A percentile compares a stretch with the other conserved stretches of the same genome.
Evolutionary conservation across 495 filamentous ascomycete genomes (phyloP).

Genomic region (Tricharina praecox): DNA sequence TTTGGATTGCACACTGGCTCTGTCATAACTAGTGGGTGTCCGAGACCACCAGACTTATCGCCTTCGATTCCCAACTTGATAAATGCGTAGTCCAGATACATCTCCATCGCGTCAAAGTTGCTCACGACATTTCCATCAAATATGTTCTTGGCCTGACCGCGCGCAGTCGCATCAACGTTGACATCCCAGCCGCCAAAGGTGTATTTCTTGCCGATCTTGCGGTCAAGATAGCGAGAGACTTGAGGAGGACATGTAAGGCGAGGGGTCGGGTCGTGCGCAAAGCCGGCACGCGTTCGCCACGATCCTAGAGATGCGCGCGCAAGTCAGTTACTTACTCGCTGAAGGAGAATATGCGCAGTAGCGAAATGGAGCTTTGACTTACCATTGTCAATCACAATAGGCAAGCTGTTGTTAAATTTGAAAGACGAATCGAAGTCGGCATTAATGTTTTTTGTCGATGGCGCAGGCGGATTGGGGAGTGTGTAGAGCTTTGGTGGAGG

Average conservation of each 20-base stretch:
- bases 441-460: conserved; percentile 2
- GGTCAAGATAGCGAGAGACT: conserved; percentile 83
- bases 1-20: conserved; percentile 79
- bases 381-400: conserved; percentile 99
- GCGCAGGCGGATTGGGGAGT: conserved; percentile 20
- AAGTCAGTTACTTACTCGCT: conserved; percentile 1
- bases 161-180: conserved; percentile 80
- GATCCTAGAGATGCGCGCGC: conserved; percentile 49
- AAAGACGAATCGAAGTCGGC: conserved; percentile 9
- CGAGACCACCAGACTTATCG: conserved; percentile 47
- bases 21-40: conserved; percentile 83
- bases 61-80: conserved; percentile 79
- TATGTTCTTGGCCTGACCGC: conserved; percentile 73
- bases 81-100: conserved; percentile 79
- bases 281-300: conserved; percentile 75
- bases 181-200: conserved; percentile 83
- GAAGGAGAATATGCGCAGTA: neutral
- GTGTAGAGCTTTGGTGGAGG: conserved; percentile 25
- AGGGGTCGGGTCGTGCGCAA: conserved; percentile 73
- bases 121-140: conserved; percentile 87
- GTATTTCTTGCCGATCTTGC: conserved; percentile 74
- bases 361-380: conserved; percentile 11
- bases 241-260: conserved; percentile 69
- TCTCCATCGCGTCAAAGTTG: conserved; percentile 96
- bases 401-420: conserved; percentile 36